Base-by-base conservation (phyloP, 1,284 basidiomycete species). In the Phylloporus sp. region DNA sequence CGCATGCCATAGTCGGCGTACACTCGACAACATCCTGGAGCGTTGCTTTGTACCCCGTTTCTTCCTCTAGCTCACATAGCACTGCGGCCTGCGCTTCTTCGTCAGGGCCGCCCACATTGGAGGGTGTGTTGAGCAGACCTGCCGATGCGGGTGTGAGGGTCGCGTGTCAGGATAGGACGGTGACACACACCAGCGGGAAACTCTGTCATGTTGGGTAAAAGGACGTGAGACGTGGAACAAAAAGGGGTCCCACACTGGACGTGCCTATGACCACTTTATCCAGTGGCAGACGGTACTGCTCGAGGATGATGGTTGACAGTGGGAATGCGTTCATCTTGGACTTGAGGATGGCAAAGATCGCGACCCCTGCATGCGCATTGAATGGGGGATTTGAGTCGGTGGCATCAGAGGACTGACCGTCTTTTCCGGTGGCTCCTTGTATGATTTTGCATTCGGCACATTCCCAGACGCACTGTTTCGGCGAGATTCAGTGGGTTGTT, bases 271-370 rank as follows among this genome's bases (percentile, higher is more conserved):
- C 84, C 64, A 85, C 84, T 63, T 87, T 88, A 67, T 85, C 90
- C 39, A 93, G 84, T 0, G 94, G 92, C 1, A 94, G 93, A 34
- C 94, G 86, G 76, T 89, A 96, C 76, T 96, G 95, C 74, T 96
- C 94, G 67, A 96, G 88, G 64, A 98, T 83, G 61, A 97, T 85
- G 3, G 93, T 95, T 0, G 90, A 92, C 1, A 79, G 75, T 37
- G 80, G 88, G 77, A 88, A 94, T 24, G 84, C 83, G 66, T 85
- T 82, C 20, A 85, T 86, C 74, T 88, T 88, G 50, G 91, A 92
- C 29, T 85, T 86, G 51, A 98, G 81, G 24, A 97, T 78, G 7
- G 94, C 87, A 24, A 97, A 79, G 60, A 98, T 90, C 18, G 94
- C 90, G 15, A 96, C 94, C 61, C 90, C 95, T 92, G 49, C 6